Evolutionary conservation across 2,329 filamentous ascomycete genomes (phyloP).

Genomic region (Myriosclerotinia duriaeana): DNA sequence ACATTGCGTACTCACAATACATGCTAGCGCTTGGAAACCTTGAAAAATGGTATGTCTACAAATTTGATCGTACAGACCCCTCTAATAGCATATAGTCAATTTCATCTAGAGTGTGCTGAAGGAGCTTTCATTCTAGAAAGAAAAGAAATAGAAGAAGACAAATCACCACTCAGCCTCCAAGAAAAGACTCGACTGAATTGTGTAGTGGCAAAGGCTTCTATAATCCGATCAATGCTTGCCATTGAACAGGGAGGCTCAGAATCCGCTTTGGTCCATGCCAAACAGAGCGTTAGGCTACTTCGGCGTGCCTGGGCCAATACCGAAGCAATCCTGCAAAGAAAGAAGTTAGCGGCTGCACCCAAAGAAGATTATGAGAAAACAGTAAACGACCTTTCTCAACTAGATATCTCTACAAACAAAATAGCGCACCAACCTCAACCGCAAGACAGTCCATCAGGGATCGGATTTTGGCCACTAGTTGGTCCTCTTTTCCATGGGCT

Average conservation of each 20-base stretch:
- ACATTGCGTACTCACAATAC: slow-evolving; percentile 74
- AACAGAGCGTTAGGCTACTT: slow-evolving; percentile 54
- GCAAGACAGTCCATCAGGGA: slow-evolving; percentile 49
- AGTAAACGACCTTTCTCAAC: slow-evolving; percentile 39
- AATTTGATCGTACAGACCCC: background rate
- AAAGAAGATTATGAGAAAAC: slow-evolving; percentile 35
- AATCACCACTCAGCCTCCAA: slow-evolving; percentile 27
- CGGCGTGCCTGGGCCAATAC: slow-evolving; percentile 44
- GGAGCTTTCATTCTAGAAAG: slow-evolving; percentile 34
- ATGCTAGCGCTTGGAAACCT: slow-evolving; percentile 64
- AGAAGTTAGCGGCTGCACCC: slow-evolving; percentile 5
- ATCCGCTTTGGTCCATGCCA: slow-evolving; percentile 57
- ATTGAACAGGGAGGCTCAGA: slow-evolving; percentile 53
- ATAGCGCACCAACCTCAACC: slow-evolving; percentile 43
- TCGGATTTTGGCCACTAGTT: slow-evolving; percentile 78
- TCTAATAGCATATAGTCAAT: slow-evolving; percentile 36
- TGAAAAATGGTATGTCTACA: slow-evolving; percentile 55
- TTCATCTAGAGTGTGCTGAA: slow-evolving; percentile 36
- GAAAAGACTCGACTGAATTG: slow-evolving; percentile 35
- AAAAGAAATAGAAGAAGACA: slow-evolving; percentile 26
- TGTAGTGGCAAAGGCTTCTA: slow-evolving; percentile 42
- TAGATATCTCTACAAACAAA: slow-evolving; percentile 42
- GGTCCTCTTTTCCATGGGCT: slow-evolving; percentile 70
- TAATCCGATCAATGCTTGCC: slow-evolving; percentile 41
- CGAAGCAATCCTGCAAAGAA: slow-evolving; percentile 34